Percentiles rank a stretch among this genome's conserved stretches.
phyloP scores from a whole-genome alignment of 805 yeast genomes.

The Cyberlindnera misumaiensis region DNA sequence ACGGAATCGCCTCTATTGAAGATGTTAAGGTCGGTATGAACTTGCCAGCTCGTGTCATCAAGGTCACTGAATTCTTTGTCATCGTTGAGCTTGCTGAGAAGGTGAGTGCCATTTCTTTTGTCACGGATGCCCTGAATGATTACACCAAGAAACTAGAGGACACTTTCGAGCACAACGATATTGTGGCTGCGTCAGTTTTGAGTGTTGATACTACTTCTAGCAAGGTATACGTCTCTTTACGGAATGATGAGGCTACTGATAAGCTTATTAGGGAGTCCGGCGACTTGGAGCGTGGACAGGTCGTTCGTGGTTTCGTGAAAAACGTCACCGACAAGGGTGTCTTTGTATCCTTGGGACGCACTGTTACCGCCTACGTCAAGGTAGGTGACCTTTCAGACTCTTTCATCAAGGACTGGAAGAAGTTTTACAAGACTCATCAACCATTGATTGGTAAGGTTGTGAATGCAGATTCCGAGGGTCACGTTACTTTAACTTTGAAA shows the following conservation, averaged over 20 bases:
- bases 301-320: constrained; percentile 77
- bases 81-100: constrained; percentile 63
- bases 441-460: constrained; percentile 68
- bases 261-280: constrained; percentile 38
- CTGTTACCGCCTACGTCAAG: constrained; percentile 71
- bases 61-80: constrained; percentile 51
- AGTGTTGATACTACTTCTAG: constrained; percentile 32
- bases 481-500: constrained; percentile 72
- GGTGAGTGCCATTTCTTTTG: constrained; percentile 56
- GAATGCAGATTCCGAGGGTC: constrained; percentile 52
- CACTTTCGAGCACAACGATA: constrained; percentile 43
- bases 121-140: constrained; percentile 73
- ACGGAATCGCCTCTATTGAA: constrained; percentile 32
- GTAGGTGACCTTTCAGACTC: constrained; percentile 77
- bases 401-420: constrained; percentile 83
- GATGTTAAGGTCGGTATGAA: constrained; percentile 49
- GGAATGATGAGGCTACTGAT: constrained; percentile 47
- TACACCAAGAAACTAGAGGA: constrained; percentile 47
- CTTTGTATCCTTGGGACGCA: constrained; percentile 67
- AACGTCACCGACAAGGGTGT: constrained; percentile 70
- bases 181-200: constrained; percentile 49
- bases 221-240: constrained; percentile 57
- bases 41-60: constrained; percentile 57
- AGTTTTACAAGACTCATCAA: constrained; percentile 62
- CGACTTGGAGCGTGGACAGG: constrained; percentile 61